Percentiles rank a stretch among this genome's conserved stretches.
Conservation (phyloP, 768 basidiomycete species). For the Kwoniella sp. region DNA sequence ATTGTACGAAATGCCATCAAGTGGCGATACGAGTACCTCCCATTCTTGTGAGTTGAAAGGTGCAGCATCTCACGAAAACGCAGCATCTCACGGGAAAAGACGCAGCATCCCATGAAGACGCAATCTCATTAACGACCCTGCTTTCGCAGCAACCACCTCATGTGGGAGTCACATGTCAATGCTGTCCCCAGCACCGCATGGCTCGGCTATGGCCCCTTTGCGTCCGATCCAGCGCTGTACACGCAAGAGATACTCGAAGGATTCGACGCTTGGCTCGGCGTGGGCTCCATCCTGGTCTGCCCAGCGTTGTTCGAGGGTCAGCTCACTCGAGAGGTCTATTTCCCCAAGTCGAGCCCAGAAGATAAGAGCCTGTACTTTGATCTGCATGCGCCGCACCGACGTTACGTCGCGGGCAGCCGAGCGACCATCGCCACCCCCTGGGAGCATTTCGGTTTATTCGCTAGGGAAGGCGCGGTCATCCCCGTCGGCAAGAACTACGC, state of each 20-base stretch:
- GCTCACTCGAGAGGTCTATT: conserved; percentile 47
- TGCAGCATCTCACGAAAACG: neutral
- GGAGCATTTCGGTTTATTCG: conserved; percentile 52
- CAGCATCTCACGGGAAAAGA: neutral
- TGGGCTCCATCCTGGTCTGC: conserved; percentile 48
- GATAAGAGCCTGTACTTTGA: conserved; percentile 50
- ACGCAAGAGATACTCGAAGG: conserved; percentile 48
- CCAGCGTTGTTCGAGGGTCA: conserved; percentile 48
- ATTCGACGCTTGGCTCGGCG: conserved; percentile 55
- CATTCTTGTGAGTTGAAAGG: conserved; percentile 55
- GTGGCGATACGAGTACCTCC: conserved; percentile 54
- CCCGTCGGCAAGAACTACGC: conserved; percentile 50
- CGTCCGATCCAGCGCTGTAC: conserved; percentile 49
- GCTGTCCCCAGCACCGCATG: conserved; percentile 49
- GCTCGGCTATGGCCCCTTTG: conserved; percentile 50
- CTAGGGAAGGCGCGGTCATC: conserved; percentile 50
- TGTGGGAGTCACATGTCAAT: conserved; percentile 48
- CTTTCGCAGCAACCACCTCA: conserved; percentile 40
- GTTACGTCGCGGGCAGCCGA: conserved; percentile 36
- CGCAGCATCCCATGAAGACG: neutral
- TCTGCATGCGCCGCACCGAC: conserved; percentile 33
- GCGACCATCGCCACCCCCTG: conserved; percentile 48
- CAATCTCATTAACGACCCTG: conserved; percentile 1
- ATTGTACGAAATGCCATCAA: conserved; percentile 50
- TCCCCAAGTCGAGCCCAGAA: conserved; percentile 41